Evolutionary conservation across 192 early-diverging fungal genomes (phyloP).

Genomic region (Diversispora eburnea): DNA sequence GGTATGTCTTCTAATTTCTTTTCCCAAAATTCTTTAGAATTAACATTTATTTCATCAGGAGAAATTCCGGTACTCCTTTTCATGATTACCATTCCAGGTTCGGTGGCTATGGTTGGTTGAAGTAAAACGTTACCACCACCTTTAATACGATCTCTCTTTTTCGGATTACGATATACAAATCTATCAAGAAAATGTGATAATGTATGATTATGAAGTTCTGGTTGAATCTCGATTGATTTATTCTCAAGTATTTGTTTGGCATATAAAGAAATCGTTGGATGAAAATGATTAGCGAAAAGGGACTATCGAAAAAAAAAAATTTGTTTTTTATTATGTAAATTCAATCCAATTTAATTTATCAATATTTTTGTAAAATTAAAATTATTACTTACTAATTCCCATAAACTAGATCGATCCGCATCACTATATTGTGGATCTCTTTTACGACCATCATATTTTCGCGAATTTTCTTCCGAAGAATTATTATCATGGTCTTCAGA

Average conservation of each 20-base stretch:
- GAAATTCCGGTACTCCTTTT: constrained; percentile 60
- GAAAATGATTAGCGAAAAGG: constrained; percentile 77
- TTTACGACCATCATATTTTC: constrained; percentile 77
- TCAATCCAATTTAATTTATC: neutral
- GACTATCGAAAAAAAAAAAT: constrained; percentile 42
- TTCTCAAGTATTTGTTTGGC: constrained; percentile 67
- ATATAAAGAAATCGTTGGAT: constrained; percentile 87
- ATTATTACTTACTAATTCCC: constrained; percentile 74
- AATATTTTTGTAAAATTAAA: neutral
- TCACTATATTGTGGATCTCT: constrained; percentile 82
- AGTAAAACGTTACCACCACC: constrained; percentile 52
- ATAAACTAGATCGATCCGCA: constrained; percentile 80
- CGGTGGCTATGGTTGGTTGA: constrained; percentile 59
- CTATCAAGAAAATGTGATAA: constrained; percentile 90
- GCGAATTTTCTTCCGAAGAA: constrained; percentile 27
- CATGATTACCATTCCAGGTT: constrained; percentile 54
- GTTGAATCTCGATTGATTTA: constrained; percentile 60
- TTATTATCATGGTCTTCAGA: constrained; percentile 34
- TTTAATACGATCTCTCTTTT: constrained; percentile 62
- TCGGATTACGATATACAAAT: constrained; percentile 94
- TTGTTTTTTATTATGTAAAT: too few species aligned
- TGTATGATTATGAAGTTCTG: constrained; percentile 87
- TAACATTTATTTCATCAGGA: constrained; percentile 56
- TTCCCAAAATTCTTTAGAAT: constrained; percentile 58
- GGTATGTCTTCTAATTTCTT: constrained; percentile 61